Percentiles rank a stretch among this genome's conserved stretches.
Conservation (phyloP, 2,329 filamentous ascomycete genomes). For the Diaporthe citriasiana region DNA sequence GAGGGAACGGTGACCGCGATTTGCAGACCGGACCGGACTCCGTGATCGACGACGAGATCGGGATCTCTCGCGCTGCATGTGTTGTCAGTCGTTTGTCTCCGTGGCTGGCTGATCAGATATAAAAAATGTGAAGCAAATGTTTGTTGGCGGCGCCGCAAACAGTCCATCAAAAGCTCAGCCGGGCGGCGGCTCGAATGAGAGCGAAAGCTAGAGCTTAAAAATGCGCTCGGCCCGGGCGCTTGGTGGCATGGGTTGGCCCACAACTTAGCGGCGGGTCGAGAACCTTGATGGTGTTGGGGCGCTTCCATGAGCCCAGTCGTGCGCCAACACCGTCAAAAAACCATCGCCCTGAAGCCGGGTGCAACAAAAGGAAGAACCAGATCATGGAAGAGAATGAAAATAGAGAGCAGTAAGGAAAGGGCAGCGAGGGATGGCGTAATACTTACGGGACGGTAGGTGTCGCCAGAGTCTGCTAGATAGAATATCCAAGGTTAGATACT, state of each 20-base stretch:
- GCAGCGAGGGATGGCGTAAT: slow-evolving; percentile 33
- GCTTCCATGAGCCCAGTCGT: neutral
- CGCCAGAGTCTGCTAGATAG: slow-evolving; percentile 70
- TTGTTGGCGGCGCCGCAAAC: neutral
- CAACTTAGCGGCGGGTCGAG: slow-evolving; percentile 25
- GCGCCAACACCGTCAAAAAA: slow-evolving; percentile 5
- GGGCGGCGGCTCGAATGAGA: neutral
- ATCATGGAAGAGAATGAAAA: neutral
- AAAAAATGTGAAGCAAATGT: neutral
- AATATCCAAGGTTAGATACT: slow-evolving; percentile 57
- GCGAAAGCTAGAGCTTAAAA: slow-evolving; percentile 10
- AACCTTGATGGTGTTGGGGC: slow-evolving; percentile 38
- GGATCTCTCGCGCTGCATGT: slow-evolving; percentile 82
- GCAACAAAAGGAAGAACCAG: neutral
- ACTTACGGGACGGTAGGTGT: slow-evolving; percentile 74
- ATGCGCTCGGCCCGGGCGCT: slow-evolving; percentile 4
- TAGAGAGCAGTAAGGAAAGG: slow-evolving; percentile 11
- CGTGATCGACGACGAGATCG: slow-evolving; percentile 87
- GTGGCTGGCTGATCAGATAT: neutral
- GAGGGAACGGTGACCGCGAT: slow-evolving; percentile 79
- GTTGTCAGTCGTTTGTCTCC: slow-evolving; percentile 49
- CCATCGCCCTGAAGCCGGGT: neutral
- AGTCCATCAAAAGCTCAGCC: neutral
- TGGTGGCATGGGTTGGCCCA: slow-evolving; percentile 30
- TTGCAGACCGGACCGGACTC: slow-evolving; percentile 79